These are phyloP conservation scores for Zoysia matrella DNA, from an alignment of 202 grass and related monocot species.

Conservation along the genomic window DNA sequence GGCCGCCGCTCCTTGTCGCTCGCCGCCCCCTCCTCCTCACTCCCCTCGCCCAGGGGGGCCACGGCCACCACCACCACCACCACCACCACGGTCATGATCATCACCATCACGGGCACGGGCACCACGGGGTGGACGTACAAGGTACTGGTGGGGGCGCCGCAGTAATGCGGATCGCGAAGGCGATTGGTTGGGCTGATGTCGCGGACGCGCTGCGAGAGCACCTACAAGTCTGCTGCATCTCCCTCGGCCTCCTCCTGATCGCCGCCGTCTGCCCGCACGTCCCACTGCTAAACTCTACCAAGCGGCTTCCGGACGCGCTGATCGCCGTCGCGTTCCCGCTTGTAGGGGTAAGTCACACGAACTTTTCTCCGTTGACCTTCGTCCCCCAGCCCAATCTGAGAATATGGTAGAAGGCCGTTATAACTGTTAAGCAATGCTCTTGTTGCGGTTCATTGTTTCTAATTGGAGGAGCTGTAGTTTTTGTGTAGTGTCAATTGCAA, in stretches of 20 bases:
- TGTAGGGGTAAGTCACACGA: slow-evolving; percentile 65
- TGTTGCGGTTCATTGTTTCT: neutral
- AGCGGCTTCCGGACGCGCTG: slow-evolving; percentile 60
- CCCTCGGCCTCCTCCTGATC: slow-evolving; percentile 77
- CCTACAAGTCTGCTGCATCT: slow-evolving; percentile 82
- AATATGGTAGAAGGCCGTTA: no score
- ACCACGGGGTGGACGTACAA: slow-evolving; percentile 32
- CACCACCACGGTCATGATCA: slow-evolving; percentile 37
- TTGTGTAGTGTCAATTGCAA: neutral
- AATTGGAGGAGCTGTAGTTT: neutral
- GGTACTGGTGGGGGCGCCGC: slow-evolving; percentile 39
- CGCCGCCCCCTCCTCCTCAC: slow-evolving; percentile 13
- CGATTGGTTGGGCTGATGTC: slow-evolving; percentile 77
- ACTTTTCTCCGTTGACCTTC: slow-evolving; percentile 3
- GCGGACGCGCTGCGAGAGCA: slow-evolving; percentile 83
- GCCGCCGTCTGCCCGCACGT: slow-evolving; percentile 69
- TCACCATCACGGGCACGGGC: slow-evolving; percentile 48
- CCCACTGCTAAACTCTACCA: slow-evolving; percentile 32
- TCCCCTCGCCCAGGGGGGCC: slow-evolving; percentile 50
- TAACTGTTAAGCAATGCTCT: neutral
- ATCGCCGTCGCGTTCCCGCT: slow-evolving; percentile 96
- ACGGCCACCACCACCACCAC: slow-evolving; percentile 25
- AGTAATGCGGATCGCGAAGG: slow-evolving; percentile 69
- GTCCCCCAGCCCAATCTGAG: neutral
- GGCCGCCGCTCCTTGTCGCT: slow-evolving; percentile 6